phyloP scores from a whole-genome alignment of 768 basidiomycete genomes.

The Agrocybe praecox region DNA sequence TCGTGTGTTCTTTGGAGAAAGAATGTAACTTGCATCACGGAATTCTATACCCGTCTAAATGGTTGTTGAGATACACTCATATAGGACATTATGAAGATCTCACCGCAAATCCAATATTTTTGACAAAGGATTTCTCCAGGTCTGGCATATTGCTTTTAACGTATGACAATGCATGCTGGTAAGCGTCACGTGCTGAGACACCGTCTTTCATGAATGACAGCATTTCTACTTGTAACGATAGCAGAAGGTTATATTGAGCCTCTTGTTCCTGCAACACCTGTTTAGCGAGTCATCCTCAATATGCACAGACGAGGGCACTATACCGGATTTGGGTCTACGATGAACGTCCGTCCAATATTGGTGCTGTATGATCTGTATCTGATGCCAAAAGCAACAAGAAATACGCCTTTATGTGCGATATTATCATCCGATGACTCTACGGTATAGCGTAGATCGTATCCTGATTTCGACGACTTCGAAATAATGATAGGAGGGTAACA shows the following conservation, averaged over 20 bases:
- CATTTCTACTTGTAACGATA: conserved; percentile 78
- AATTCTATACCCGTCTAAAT: conserved; percentile 93
- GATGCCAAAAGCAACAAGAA: conserved; percentile 85
- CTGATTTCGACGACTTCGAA: conserved; percentile 78
- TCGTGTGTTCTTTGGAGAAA: conserved; percentile 80
- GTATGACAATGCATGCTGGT: conserved; percentile 70
- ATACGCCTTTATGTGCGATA: conserved; percentile 86
- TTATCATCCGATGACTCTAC: conserved; percentile 84
- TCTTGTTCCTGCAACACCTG: conserved; percentile 77
- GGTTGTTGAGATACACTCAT: not conserved
- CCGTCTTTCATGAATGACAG: conserved; percentile 81
- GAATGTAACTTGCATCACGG: conserved; percentile 82
- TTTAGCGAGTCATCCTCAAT: conserved; percentile 1
- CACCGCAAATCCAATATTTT: conserved; percentile 90
- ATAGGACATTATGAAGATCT: conserved; percentile 25
- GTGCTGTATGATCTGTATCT: conserved; percentile 93
- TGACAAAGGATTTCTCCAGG: conserved; percentile 82
- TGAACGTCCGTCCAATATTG: conserved; percentile 91
- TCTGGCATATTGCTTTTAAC: conserved; percentile 81
- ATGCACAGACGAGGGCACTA: not conserved
- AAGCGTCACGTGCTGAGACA: conserved; percentile 74
- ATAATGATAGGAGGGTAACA: conserved; percentile 96
- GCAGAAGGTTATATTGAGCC: conserved; percentile 76
- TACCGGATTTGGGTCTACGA: conserved; percentile 92
- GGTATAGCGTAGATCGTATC: conserved; percentile 87